phyloP scores from a whole-genome alignment of 257 asterid genomes.

The Ehretia macrophylla region DNA sequence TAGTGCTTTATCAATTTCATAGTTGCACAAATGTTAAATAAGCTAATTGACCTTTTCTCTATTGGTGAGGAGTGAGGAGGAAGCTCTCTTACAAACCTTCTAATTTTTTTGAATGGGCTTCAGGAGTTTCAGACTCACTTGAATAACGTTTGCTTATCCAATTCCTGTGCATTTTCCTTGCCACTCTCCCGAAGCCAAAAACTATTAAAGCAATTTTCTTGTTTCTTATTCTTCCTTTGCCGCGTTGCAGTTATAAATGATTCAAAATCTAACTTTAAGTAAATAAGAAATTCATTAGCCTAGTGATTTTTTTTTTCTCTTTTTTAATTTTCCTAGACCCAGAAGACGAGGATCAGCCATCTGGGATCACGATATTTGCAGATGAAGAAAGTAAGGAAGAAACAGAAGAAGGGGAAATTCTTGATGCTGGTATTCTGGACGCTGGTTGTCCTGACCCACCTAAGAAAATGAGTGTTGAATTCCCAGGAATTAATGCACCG shows the following conservation, averaged over 20 bases:
- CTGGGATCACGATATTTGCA: constrained; percentile 90
- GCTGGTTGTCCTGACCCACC: constrained; percentile 30
- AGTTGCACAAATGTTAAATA: background rate
- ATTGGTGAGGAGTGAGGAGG: background rate
- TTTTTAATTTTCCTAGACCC: constrained; percentile 27
- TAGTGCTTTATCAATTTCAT: background rate
- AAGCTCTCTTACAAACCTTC: too few relatives aligned
- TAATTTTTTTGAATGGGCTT: too few relatives aligned
- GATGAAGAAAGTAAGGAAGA: constrained; percentile 49
- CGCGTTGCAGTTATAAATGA: background rate
- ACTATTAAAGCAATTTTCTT: constrained; percentile 1
- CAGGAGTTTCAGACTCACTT: too few relatives aligned
- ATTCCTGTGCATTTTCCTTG: too few relatives aligned
- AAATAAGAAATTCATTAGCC: background rate
- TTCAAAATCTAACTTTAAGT: too few relatives aligned
- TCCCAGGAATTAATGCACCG: constrained; percentile 93
- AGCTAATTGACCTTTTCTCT: background rate
- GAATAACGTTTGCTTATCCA: too few relatives aligned
- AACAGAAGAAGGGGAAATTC: constrained; percentile 72
- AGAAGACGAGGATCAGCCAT: constrained; percentile 68
- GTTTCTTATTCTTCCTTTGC: background rate
- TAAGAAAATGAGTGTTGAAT: constrained; percentile 61
- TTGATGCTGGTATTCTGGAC: constrained; percentile 48
- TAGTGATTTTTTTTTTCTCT: background rate
- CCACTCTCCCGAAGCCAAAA: too few relatives aligned